Conservation (phyloP, 192 early-diverging fungal species). For the Geranomyces variabilis region DNA sequence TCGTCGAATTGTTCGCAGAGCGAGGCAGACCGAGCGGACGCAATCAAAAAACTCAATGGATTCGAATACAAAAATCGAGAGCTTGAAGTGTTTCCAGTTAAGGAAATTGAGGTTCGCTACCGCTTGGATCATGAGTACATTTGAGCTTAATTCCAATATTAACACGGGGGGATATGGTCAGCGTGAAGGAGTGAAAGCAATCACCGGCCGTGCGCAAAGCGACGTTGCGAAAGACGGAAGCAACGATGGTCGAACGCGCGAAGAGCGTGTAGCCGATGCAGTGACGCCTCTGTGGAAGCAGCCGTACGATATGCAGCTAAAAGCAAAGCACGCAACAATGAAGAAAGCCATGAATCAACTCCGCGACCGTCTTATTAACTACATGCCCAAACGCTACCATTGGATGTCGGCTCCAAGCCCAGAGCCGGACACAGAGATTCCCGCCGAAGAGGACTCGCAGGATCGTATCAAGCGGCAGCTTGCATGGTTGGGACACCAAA, state of each 20-base stretch:
- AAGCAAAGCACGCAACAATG: constrained; percentile 49
- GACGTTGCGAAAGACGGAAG: constrained; percentile 25
- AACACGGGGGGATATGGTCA: too few species aligned
- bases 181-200: constrained; percentile 1
- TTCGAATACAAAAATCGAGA: constrained; percentile 28
- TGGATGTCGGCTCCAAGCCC: background rate
- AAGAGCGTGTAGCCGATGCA: constrained; percentile 69
- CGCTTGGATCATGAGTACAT: too few species aligned
- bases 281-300: constrained; percentile 69
- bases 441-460: constrained; percentile 34
- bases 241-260: constrained; percentile 55
- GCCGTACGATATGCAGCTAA: constrained; percentile 64
- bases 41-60: constrained; percentile 35
- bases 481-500: constrained; percentile 10
- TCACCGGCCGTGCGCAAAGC: constrained; percentile 8
- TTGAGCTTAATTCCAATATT: too few species aligned
- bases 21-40: constrained; percentile 38
- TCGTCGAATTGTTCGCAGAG: constrained; percentile 11
- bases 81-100: constrained; percentile 1
- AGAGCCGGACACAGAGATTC: background rate
- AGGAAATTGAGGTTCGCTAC: background rate
- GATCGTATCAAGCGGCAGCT: constrained; percentile 28
- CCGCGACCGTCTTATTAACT: constrained; percentile 35
- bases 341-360: constrained; percentile 44
- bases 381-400: constrained; percentile 44